phyloP scores from a whole-genome alignment of 2,329 filamentous ascomycete genomes.

The Endoconidiophora laricicola region DNA sequence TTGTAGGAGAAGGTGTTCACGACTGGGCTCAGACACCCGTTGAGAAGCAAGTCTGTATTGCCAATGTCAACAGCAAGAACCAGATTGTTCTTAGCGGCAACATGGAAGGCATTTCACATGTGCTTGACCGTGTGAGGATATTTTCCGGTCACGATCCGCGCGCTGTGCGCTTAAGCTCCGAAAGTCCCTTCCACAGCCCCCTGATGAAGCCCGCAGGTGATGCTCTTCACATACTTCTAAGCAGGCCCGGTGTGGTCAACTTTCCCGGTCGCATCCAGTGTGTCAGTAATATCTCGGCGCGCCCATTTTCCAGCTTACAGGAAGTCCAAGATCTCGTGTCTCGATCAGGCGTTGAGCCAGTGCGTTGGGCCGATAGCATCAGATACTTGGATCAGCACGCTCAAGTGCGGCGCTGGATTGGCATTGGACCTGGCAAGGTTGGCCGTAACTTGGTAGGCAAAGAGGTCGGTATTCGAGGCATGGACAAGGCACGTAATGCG shows the following conservation, averaged over 20 bases:
- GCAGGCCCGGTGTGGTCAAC: slow-evolving; percentile 46
- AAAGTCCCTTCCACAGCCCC: slow-evolving; percentile 80
- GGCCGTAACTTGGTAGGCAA: slow-evolving; percentile 87
- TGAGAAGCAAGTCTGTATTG: slow-evolving; percentile 64
- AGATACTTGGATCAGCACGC: slow-evolving; percentile 73
- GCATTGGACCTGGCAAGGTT: slow-evolving; percentile 86
- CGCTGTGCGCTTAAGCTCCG: slow-evolving; percentile 70
- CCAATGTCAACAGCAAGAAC: slow-evolving; percentile 90
- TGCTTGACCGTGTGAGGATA: slow-evolving; percentile 71
- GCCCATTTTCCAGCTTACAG: slow-evolving; percentile 56
- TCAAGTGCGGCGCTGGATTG: slow-evolving; percentile 71
- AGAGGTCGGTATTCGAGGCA: slow-evolving; percentile 73
- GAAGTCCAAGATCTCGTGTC: slow-evolving; percentile 67
- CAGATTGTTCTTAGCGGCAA: slow-evolving; percentile 89
- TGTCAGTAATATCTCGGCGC: slow-evolving; percentile 71
- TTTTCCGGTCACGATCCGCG: slow-evolving; percentile 85
- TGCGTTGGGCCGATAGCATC: slow-evolving; percentile 89
- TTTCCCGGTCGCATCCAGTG: slow-evolving; percentile 65
- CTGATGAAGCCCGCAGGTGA: slow-evolving; percentile 75
- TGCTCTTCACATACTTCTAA: slow-evolving; percentile 54
- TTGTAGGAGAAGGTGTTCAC: slow-evolving; percentile 33
- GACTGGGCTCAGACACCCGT: slow-evolving; percentile 40
- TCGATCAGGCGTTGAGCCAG: slow-evolving; percentile 75
- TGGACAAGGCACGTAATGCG: slow-evolving; percentile 67
- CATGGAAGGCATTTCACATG: slow-evolving; percentile 62